Evolutionary conservation across 768 basidiomycete genomes (phyloP).

Genomic region (Mycena filopes): DNA sequence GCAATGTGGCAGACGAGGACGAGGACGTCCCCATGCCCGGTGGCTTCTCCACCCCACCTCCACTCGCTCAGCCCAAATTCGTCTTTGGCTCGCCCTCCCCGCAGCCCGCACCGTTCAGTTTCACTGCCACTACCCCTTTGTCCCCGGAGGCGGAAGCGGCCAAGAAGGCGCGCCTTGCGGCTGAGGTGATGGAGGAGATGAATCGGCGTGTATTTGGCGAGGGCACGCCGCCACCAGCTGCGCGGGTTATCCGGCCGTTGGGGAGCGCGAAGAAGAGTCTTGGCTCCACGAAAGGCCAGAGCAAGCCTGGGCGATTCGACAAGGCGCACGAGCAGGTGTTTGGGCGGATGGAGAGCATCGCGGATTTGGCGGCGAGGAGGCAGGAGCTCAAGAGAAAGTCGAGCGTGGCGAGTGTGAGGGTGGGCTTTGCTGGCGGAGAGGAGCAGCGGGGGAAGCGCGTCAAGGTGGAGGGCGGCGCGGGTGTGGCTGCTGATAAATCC

Average conservation of each 20-base stretch:
- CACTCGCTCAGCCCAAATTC: conserved; percentile 58
- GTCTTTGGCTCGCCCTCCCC: conserved; percentile 83
- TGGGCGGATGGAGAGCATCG: conserved; percentile 83
- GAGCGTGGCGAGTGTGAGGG: conserved; percentile 44
- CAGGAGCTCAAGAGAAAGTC: conserved; percentile 60
- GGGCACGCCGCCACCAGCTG: conserved; percentile 45
- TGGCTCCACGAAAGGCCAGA: conserved; percentile 39
- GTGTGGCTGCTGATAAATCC: conserved; percentile 44
- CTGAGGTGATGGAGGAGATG: conserved; percentile 85
- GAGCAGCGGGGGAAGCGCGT: conserved; percentile 43
- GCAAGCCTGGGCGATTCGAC: conserved; percentile 52
- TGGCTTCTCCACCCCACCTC: conserved; percentile 26
- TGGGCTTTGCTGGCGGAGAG: conserved; percentile 42
- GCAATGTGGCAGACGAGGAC: conserved; percentile 36
- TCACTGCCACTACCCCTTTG: conserved; percentile 10
- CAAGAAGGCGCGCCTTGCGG: conserved; percentile 55
- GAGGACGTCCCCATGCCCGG: conserved; percentile 48
- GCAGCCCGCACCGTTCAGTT: conserved; percentile 70
- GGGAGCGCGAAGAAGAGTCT: conserved; percentile 42
- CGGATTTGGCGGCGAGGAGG: conserved; percentile 48
- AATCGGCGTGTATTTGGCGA: conserved; percentile 72
- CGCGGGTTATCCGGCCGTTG: conserved; percentile 37
- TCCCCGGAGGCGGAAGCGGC: conserved; percentile 3
- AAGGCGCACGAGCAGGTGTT: conserved; percentile 74
- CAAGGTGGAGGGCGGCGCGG: conserved; percentile 48